Evolutionary conservation across 2,329 filamentous ascomycete species (phyloP), one percentile per base, ranked within the genome.

Genomic region (Sclerotinia sclerotiorum): DNA sequence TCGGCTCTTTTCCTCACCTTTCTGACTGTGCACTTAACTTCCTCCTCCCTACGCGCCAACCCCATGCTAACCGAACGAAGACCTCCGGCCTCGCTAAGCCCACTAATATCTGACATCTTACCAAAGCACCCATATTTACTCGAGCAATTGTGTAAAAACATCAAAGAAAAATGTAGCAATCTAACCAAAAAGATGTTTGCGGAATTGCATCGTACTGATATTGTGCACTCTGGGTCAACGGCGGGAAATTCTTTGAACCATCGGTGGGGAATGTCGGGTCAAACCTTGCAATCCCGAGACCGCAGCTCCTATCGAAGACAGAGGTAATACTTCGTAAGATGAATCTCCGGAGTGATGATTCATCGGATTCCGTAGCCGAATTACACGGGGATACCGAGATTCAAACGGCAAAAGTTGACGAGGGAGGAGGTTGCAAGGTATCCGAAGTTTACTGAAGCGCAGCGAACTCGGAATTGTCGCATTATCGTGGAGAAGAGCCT

Each of bases 1-100:
- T 60, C 57, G 57, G 42, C 57, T 60, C 55, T 42, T 57, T 57
- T 57, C 55, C 32, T 32, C 55, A 56, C 21, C 21, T 15, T 57
- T 13, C 19, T 57, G 32, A 57, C 32, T 17, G 24, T 24, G 32
- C 13, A 35, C 15, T 39, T 17, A n/a, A 57, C 35, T 24, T 21
- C n/a, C 7, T 17, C 11, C n/a, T 21, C 32, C 54, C 35, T 39
- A 21, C 21, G 15, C 39, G 21, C 54, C 21, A 56, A 24, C 32
- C 32, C 35, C 32, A 39, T 56, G 32, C 54, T 56, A 56, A 19
- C 54, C 32, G 54, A 56, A 56, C 10, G 21, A 39, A 56, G 54
- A 39, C n/a, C 54, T 39, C 54, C 32, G 32, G 32, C 32, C 54
- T 24, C 54, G 13, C 54, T 21, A n/a, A 56, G 7, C 32, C 54